Conservation (phyloP, 2,329 filamentous ascomycete genomes). For the Penicillium sp. region DNA sequence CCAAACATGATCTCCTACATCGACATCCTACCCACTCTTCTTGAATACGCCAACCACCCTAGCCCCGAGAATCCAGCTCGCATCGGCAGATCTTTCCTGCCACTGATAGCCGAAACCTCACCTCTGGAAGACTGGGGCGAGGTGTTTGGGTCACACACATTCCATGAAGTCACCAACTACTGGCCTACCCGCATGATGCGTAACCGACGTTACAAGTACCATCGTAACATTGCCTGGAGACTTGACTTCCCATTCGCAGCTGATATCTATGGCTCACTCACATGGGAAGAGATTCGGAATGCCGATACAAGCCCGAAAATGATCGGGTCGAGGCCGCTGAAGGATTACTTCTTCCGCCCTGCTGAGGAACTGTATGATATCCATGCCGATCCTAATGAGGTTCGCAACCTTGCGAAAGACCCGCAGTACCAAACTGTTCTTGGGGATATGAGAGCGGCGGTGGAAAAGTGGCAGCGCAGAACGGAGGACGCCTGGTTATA, state of each 20-base stretch:
- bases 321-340: conserved; percentile 4
- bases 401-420: conserved; percentile 1
- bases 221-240: conserved; percentile 53
- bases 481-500: conserved; percentile 8
- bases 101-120: conserved; percentile 29
- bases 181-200: conserved; percentile 54
- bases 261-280: conserved; percentile 49
- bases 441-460: neutral
- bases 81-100: conserved; percentile 43
- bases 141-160: conserved; percentile 56
- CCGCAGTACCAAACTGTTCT: neutral
- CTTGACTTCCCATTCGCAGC: conserved; percentile 54
- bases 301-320: conserved; percentile 9
- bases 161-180: conserved; percentile 55
- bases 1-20: conserved; percentile 50
- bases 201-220: conserved; percentile 49
- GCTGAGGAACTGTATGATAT: conserved; percentile 9
- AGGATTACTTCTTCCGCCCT: conserved; percentile 3
- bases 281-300: conserved; percentile 52
- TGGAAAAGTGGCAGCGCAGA: conserved; percentile 5
- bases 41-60: conserved; percentile 43
- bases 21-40: conserved; percentile 50
- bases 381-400: conserved; percentile 1
- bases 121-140: conserved; percentile 27
- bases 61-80: conserved; percentile 2